Evolutionary conservation across 176 grass and related monocot genomes (phyloP), one percentile per base, ranked within the genome.

Genomic region (Rhynchospora pubera): DNA sequence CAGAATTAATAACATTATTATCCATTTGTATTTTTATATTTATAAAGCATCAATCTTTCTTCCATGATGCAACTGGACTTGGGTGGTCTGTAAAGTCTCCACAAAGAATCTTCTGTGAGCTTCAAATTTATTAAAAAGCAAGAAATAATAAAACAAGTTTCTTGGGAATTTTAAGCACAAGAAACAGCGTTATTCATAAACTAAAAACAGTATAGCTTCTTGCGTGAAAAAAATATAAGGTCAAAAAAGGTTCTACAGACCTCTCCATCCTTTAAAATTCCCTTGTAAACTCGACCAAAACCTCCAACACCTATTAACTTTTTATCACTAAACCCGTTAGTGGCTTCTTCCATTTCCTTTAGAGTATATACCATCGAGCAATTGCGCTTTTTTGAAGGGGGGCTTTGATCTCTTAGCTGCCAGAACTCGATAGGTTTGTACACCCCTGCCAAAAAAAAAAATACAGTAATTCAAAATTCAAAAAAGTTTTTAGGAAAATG

Each of bases 271-370:
- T 86, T 96, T 34, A 99, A 59, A 65, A 91, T 87, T 83, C 93
- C 97, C 73, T 89, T 99, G 86, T 99, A 99, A 2, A 99, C 97
- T 56, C 91, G 85, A 22, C 97, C 97, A 46, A 99, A 99, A n/a
- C 97, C 97, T 61, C 97, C 97, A 80, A 95, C 91, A 75, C 97
- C 93, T 44, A 99, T 76, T 86, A 99, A 82, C 47, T 96, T 99
- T 57, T 85, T 83, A 60, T 99, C 97, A 10, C 76, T 90, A 82
- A 96, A 99, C 50, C 77, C 87, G 57, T 73, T 75, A 66, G 93
- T 96, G 0, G 97, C 97, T 57, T 93, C 91, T 84, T 96, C 93
- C 97, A 99, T 99, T 89, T 99, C 91, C 84, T 93, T 99, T 57
- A 99, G 87, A 57, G 97, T 99, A 91, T 93, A 99, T 66, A 99